Conservation (phyloP, 129 eudicot genomes). For the Solidago caesia region DNA sequence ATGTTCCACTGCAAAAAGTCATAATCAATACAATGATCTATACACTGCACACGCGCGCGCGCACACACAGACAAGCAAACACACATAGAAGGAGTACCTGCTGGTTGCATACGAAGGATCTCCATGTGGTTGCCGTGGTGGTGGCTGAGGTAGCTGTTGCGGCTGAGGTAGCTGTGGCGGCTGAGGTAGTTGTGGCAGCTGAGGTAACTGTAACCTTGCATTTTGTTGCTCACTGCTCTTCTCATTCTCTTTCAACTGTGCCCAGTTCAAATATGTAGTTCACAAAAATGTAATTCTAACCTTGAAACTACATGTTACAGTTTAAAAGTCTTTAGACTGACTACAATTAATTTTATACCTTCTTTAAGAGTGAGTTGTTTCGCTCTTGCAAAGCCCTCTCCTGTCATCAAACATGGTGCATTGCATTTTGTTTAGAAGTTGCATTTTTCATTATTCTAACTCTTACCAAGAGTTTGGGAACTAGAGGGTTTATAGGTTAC, state of each 20-base stretch:
- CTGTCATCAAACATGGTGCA: slow-evolving; percentile 38
- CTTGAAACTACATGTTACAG: too few relatives aligned
- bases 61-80: neutral
- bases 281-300: neutral
- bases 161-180: slow-evolving; percentile 13
- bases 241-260: slow-evolving; percentile 63
- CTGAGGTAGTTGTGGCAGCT: slow-evolving; percentile 7
- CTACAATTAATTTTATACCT: slow-evolving; percentile 33
- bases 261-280: neutral
- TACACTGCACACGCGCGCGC: neutral
- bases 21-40: neutral
- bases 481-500: slow-evolving; percentile 25
- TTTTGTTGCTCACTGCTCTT: slow-evolving; percentile 38
- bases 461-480: neutral
- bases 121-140: slow-evolving; percentile 16
- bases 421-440: neutral
- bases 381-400: slow-evolving; percentile 62
- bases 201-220: slow-evolving; percentile 30
- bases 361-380: slow-evolving; percentile 58
- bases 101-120: slow-evolving; percentile 35
- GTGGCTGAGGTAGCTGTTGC: slow-evolving; percentile 9
- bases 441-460: neutral
- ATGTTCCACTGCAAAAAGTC: slow-evolving; percentile 29
- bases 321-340: too few relatives aligned
- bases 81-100: slow-evolving; percentile 30